A percentile compares a stretch with the other conserved stretches of the same genome.
Evolutionary conservation across 768 basidiomycete species (phyloP).

Genomic region (Inosperma sp.): DNA sequence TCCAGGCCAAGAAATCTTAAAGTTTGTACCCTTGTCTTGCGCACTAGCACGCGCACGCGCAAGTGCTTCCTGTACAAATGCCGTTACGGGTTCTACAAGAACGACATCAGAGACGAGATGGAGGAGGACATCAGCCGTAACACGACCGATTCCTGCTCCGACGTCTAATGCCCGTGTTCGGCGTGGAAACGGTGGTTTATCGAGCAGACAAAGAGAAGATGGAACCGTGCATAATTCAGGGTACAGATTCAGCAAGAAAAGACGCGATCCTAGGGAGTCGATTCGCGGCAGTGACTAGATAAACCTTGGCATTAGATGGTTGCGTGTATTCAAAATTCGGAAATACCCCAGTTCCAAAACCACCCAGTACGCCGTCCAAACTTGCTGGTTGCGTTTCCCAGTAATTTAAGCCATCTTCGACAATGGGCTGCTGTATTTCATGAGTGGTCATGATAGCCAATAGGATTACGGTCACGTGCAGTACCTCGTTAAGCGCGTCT

Average conservation of each 20-base stretch:
- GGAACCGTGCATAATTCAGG: conserved; percentile 76
- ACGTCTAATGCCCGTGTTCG: conserved; percentile 80
- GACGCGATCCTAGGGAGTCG: conserved; percentile 85
- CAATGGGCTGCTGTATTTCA: conserved; percentile 39
- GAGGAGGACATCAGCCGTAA: conserved; percentile 85
- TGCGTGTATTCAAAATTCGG: conserved; percentile 13
- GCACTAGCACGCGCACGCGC: conserved; percentile 33
- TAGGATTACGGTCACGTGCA: conserved; percentile 21
- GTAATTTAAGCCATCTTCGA: conserved; percentile 78
- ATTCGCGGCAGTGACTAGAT: conserved; percentile 79
- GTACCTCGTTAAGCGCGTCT: conserved; percentile 18
- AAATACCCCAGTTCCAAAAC: conserved; percentile 50
- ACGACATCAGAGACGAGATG: conserved; percentile 84
- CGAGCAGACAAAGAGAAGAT: conserved; percentile 60
- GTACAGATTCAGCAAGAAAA: conserved; percentile 76
- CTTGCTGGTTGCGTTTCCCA: conserved; percentile 81
- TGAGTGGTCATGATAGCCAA: conserved; percentile 9
- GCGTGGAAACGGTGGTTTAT: conserved; percentile 15
- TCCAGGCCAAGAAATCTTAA: conserved; percentile 55
- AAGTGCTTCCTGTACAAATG: conserved; percentile 74
- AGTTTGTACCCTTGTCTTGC: conserved; percentile 18
- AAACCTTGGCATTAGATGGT: conserved; percentile 13
- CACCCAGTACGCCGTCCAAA: conserved; percentile 81
- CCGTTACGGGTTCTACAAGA: conserved; percentile 80
- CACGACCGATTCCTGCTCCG: conserved; percentile 91